Evolutionary conservation across 202 grass and related monocot genomes (phyloP).

Genomic region (Zoysia matrella): DNA sequence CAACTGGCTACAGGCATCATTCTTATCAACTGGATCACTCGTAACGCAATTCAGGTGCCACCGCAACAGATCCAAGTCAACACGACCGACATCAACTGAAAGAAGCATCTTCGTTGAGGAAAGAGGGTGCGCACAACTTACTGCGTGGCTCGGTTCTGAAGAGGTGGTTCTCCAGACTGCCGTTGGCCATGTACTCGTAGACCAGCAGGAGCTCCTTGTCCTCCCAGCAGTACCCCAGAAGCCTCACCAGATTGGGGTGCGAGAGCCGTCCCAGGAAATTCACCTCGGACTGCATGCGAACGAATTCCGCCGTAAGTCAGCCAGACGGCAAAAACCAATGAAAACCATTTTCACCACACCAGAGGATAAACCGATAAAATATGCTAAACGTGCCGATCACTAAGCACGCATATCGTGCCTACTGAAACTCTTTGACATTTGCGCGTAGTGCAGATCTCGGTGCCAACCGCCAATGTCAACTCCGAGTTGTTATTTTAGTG

Average conservation of each 20-base stretch:
- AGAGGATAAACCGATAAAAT: background rate
- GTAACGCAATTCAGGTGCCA: background rate
- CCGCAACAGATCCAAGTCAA: background rate
- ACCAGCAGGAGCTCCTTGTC: constrained; percentile 80
- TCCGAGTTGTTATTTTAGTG: background rate
- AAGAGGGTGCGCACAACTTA: constrained; percentile 14
- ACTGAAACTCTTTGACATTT: background rate
- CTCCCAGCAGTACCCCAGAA: constrained; percentile 83
- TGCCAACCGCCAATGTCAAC: constrained; percentile 22
- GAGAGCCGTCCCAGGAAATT: constrained; percentile 74
- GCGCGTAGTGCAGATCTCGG: background rate
- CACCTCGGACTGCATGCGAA: constrained; percentile 62
- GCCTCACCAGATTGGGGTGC: constrained; percentile 81
- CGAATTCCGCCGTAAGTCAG: background rate
- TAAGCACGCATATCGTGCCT: background rate
- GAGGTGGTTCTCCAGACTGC: constrained; percentile 83
- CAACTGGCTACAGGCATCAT: background rate
- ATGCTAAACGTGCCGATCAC: constrained; percentile 37
- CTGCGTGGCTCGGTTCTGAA: constrained; percentile 63
- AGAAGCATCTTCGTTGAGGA: background rate
- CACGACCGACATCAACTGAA: background rate
- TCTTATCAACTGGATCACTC: no score
- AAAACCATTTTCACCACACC: background rate
- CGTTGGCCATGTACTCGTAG: constrained; percentile 80
- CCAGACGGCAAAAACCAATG: background rate